Evolutionary conservation across 2,329 filamentous ascomycete genomes (phyloP), one percentile per base, ranked within the genome.

Genomic region (Diaporthe citri): DNA sequence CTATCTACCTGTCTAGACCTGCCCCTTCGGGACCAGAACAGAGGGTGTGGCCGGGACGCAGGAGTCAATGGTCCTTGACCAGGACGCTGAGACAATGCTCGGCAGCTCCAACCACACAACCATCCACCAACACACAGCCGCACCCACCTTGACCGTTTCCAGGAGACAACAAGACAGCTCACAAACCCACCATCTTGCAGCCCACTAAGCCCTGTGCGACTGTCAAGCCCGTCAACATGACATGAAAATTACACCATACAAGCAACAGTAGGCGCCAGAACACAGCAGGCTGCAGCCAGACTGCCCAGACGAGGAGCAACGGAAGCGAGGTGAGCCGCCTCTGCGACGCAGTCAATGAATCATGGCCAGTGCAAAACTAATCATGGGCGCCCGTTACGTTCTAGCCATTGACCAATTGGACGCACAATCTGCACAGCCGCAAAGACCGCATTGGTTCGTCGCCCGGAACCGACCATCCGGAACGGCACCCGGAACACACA

Each of bases 151-250:
- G n/a, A 41, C 22, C 22, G 34, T 55, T 36, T 46, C 60, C 25
- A 41, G 25, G n/a, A 55, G 34, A 25, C 60, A 31, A 25, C 60
- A 31, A 51, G 6, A 39, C 22, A 41, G 22, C 34, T 41, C n/a
- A 28, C 34, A 69, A 55, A 51, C 55, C 69, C 69, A 71, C 70
- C 31, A 46, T 10, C 70, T 22, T 62, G 52, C 56, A 72, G 55
- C 67, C 39, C 51, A 59, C 70, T 41, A 69, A 41, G 64, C 64
- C 48, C 46, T 41, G 46, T 69, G 64, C 34, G 48, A 62, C 31
- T 46, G 22, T 20, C 36, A n/a, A 72, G 46, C 70, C 70, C 57
- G 71, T 64, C 71, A 56, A 64, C 12, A 64, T 72, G 71, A 72
- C 71, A 72, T 72, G 70, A n/a, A 17, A 52, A 72, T 72, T 64